Percentiles rank a stretch among this genome's conserved stretches.
Conservation (phyloP, 257 asterid genomes). For the Solanum habrochaites region DNA sequence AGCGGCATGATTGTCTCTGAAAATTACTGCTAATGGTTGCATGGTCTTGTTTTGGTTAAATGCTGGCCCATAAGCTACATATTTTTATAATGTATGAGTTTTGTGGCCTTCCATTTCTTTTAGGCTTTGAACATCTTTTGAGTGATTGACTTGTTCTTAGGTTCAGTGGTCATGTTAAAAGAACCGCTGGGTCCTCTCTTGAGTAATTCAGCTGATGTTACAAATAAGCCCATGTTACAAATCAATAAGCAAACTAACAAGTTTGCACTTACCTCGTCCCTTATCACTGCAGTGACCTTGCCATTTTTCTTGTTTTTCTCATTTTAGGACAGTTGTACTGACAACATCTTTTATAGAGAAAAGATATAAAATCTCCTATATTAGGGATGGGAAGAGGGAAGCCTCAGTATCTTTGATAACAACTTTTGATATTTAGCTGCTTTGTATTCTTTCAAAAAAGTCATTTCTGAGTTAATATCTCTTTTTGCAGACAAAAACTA, state of each 20-base stretch:
- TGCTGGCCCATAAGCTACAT: not conserved
- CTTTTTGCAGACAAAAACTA: slow-evolving; percentile 62
- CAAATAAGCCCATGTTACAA: not conserved
- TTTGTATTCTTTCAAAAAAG: not conserved
- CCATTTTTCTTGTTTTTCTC: not conserved
- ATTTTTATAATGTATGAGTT: not conserved
- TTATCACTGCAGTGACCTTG: not conserved
- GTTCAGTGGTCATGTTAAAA: not conserved
- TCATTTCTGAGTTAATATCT: not conserved
- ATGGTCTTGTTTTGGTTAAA: not conserved
- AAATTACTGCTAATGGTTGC: not conserved
- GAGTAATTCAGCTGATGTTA: not conserved
- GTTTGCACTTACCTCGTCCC: not conserved
- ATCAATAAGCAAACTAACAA: not conserved
- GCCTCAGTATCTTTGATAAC: not conserved
- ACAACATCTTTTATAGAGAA: not conserved
- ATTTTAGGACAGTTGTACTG: not conserved
- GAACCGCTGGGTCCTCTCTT: not conserved
- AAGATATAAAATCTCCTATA: not conserved
- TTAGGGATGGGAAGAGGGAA: not conserved
- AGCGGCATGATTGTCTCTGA: not conserved
- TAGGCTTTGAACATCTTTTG: not conserved
- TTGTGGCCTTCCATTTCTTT: not conserved
- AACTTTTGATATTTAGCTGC: not conserved
- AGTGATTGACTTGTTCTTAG: not conserved